Evolutionary conservation across 495 filamentous ascomycete genomes (phyloP), one percentile per base, ranked within the genome.

Genomic region (Penicillium steckii): DNA sequence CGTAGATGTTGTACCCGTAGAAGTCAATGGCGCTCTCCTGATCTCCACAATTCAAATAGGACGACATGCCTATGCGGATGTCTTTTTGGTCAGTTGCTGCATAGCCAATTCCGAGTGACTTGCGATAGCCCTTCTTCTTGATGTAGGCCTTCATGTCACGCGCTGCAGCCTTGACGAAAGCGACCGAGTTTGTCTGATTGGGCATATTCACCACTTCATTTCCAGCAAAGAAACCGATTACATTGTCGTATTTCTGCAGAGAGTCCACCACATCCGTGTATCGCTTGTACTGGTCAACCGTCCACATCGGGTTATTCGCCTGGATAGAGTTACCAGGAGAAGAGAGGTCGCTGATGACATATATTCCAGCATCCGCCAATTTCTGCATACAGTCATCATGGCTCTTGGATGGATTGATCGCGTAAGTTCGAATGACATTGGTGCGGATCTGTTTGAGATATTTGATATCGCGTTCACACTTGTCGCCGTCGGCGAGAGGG

Each of bases 1-100:
- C 90, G 76, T 97, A 97, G 74, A 96, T 91, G 69, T 97, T 97
- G 81, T 96, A 96, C 47, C 93, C 93, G 87, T 89, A 96, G 77
- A 90, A 97, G 68, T 97, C 93, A 56, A 96, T 92, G 33, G 85
- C 76, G 9, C 80, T 77, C 1, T 71, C 69, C 45, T 73, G 46
- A 32, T 83, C 67, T 44, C 86, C 89, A 65, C 93, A 97, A 79
- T 94, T 90, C 78, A 97, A 94, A 74, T 91, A 97, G 65, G 90
- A 68, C 22, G 89, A 88, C 58, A 97, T 81, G 60, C 86, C 65
- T 38, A 66, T 68, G 59, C 93, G 89, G 57, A 95, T 95, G 8
- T 80, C 75, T 6, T 83, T 68, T 56, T 92, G 89, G 63, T 97
- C 93, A 64, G 91, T 93, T 65, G 91, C 90, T 30, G 93, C 92